Evolutionary conservation across 208 protist genomes (phyloP), one percentile per base, ranked within the genome.

Genomic region (Trypanosoma melophagium): DNA sequence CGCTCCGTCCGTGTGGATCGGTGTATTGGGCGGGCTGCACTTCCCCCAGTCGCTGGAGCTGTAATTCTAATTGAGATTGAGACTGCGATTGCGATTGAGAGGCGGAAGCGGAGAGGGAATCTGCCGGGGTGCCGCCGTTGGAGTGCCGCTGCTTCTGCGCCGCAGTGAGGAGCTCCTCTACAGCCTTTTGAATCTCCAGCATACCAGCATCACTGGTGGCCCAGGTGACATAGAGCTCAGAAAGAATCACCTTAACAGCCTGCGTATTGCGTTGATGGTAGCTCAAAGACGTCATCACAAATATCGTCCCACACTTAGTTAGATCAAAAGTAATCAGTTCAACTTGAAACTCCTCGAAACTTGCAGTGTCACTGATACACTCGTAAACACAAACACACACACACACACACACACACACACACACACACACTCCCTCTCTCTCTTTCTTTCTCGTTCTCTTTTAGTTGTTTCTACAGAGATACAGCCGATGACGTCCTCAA

Each of bases 191-290:
- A 25, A 94, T 83, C 38, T 83, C 74, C 21, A 77, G 66, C 35
- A 75, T 65, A 55, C 74, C 80, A 22, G 69, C 67, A n/a, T 79
- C 71, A 28, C 84, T 79, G 14, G 78, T 92, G 0, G 74, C 75
- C 86, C 89, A 94, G 14, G 79, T 86, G 10, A 79, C 72, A 65
- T 92, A 94, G 1, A 94, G 71, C 64, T 92, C 78, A 4, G 89
- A 88, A 10, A 90, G 73, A 7, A 94, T 73, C 19, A 83, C 71
- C 54, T 90, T 93, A 17, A 80, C 76, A 25, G 82, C 68, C 22
- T 74, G 76, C 75, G 84, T 64, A 62, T 79, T 51, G 35, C 71
- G 70, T 66, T 84, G 69, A 17, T 71, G 69, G 42, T 66, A 58
- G 52, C 61, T 68, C 28, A 68, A 7, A 8, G 73, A 54, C 2